Evolutionary conservation across 164 flowering plant genomes (phyloP).

Genomic region (Paratinospora sagittata): DNA sequence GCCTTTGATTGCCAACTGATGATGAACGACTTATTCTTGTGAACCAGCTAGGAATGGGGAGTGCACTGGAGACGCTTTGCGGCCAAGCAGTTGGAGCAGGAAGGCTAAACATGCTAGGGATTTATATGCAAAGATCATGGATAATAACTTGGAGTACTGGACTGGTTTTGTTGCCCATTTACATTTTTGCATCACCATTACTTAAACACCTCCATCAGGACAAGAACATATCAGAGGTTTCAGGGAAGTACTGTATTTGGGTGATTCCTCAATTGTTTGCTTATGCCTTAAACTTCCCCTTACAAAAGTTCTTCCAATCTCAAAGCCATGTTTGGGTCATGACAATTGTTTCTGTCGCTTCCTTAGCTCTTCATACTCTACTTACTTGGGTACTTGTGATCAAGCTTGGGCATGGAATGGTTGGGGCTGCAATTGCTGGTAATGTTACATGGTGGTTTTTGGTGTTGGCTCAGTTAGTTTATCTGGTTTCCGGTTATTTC

Average conservation of each 20-base stretch:
- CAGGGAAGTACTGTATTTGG: slow-evolving; percentile 38
- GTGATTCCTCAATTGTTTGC: slow-evolving; percentile 47
- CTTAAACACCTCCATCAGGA: slow-evolving; percentile 37
- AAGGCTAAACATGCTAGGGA: slow-evolving; percentile 40
- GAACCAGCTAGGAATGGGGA: slow-evolving; percentile 14
- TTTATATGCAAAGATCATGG: slow-evolving; percentile 51
- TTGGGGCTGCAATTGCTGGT: slow-evolving; percentile 45
- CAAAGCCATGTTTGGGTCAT: slow-evolving; percentile 43
- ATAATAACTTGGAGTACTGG: slow-evolving; percentile 34
- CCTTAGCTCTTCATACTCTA: slow-evolving; percentile 29
- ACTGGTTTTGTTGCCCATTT: slow-evolving; percentile 33
- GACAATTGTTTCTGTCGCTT: slow-evolving; percentile 31
- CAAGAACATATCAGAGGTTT: slow-evolving; percentile 31
- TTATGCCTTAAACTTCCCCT: slow-evolving; percentile 43
- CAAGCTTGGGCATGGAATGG: slow-evolving; percentile 33
- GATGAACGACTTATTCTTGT: background rate
- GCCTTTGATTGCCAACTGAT: too few species aligned
- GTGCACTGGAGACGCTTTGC: slow-evolving; percentile 48
- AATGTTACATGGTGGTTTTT: slow-evolving; percentile 40
- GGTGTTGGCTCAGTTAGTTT: slow-evolving; percentile 23
- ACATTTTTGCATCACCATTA: slow-evolving; percentile 39
- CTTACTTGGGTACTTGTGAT: slow-evolving; percentile 37
- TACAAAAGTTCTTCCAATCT: slow-evolving; percentile 49
- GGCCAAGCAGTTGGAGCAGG: slow-evolving; percentile 61
- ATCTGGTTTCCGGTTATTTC: slow-evolving; percentile 36